A percentile compares a stretch with the other conserved stretches of the same genome.
Conservation (phyloP, 371 early-diverging fungal genomes). For the Smittium mucronatum region DNA sequence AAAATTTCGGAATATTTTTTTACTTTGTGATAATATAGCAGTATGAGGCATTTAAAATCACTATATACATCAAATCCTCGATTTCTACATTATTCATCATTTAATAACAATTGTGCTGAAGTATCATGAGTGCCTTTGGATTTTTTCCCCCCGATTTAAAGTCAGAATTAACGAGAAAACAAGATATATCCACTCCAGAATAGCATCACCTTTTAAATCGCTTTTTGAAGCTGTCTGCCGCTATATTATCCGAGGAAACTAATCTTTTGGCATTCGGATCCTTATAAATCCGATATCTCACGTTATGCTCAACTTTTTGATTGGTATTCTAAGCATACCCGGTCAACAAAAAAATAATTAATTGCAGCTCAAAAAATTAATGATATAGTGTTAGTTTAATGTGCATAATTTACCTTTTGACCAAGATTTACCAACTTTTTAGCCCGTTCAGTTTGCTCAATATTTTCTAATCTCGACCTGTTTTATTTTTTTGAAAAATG, state of each 20-base stretch:
- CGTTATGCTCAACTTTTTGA: slow-evolving; percentile 11
- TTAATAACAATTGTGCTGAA: too few relatives aligned
- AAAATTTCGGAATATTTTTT: too few relatives aligned
- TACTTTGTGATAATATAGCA: too few relatives aligned
- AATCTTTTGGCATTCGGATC: slow-evolving; percentile 32
- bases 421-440: slow-evolving; percentile 39
- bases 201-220: slow-evolving; percentile 44
- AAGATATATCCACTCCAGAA: too few relatives aligned
- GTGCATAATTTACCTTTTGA: neutral
- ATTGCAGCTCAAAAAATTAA: too few relatives aligned
- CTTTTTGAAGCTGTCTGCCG: slow-evolving; percentile 69
- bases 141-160: too few relatives aligned
- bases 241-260: slow-evolving; percentile 66
- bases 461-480: slow-evolving; percentile 59
- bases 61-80: too few relatives aligned
- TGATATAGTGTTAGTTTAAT: too few relatives aligned
- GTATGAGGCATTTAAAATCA: too few relatives aligned
- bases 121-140: too few relatives aligned
- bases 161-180: too few relatives aligned
- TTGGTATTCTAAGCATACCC: slow-evolving; percentile 14
- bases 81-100: too few relatives aligned
- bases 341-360: slow-evolving; percentile 3
- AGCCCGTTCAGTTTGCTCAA: slow-evolving; percentile 72
- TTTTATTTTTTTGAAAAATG: neutral
- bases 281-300: slow-evolving; percentile 14